Conservation (phyloP, 257 asterid species). For the Solanum tacnaense region DNA sequence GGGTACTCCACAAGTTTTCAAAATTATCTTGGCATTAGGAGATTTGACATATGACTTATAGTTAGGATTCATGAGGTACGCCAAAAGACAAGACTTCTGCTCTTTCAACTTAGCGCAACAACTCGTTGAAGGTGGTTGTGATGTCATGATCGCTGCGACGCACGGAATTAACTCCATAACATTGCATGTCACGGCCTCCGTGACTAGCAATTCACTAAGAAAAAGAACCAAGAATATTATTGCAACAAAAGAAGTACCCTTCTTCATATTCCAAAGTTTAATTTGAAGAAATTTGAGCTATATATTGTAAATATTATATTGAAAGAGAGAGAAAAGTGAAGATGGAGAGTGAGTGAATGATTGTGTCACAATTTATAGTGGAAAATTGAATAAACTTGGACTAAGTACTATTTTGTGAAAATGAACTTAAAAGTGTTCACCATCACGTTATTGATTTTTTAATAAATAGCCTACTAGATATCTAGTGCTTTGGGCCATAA, state of each 20-base stretch:
- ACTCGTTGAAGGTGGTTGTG: not conserved
- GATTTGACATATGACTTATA: conserved; percentile 1
- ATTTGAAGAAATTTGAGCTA: not conserved
- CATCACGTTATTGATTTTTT: not conserved
- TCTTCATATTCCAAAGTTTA: not conserved
- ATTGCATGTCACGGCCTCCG: conserved; percentile 6
- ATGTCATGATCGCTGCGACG: not conserved
- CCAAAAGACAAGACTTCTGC: conserved; percentile 19
- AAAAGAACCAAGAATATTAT: not conserved
- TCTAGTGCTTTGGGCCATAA: not conserved
- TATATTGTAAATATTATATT: not conserved
- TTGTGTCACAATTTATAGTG: not conserved
- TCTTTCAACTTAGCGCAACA: conserved; percentile 11
- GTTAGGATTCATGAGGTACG: conserved; percentile 3
- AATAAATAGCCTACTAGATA: not conserved
- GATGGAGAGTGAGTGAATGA: not conserved
- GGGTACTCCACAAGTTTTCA: not conserved
- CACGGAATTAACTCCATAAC: conserved; percentile 5
- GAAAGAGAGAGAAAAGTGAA: not conserved
- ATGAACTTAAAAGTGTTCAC: not conserved
- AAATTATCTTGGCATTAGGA: conserved; percentile 5
- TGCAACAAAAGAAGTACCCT: not conserved
- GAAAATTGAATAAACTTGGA: not conserved
- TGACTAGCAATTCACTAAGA: not conserved
- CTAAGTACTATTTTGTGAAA: not conserved